Conservation (phyloP, 352 stramenopile genomes). For the Blastocystis sp. region DNA sequence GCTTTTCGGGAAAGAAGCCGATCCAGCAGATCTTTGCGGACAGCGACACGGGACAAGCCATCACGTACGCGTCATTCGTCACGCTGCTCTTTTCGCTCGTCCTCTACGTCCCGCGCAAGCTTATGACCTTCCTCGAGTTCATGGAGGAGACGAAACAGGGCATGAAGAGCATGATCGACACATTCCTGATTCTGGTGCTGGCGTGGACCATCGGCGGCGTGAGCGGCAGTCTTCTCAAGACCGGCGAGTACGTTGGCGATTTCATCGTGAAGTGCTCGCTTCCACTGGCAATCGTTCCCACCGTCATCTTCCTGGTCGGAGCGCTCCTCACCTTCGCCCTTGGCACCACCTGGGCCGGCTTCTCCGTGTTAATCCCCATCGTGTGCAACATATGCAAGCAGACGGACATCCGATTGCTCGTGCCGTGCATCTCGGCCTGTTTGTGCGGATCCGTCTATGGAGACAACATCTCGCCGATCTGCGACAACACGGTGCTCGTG, state of each 20-base stretch:
- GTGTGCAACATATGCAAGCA: conserved; percentile 77
- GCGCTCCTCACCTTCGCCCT: conserved; percentile 84
- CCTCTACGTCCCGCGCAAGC: conserved; percentile 15
- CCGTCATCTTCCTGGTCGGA: conserved; percentile 80
- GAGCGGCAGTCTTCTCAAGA: background rate
- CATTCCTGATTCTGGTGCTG: conserved; percentile 36
- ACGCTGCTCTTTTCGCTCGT: background rate
- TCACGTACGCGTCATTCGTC: background rate
- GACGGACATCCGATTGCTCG: conserved; percentile 79
- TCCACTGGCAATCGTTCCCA: conserved; percentile 78
- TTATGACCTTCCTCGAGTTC: conserved; percentile 13
- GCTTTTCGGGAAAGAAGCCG: conserved; percentile 1
- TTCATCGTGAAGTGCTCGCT: conserved; percentile 76
- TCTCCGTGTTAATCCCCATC: conserved; percentile 87
- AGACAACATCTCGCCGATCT: conserved; percentile 85
- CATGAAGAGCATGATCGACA: conserved; percentile 45
- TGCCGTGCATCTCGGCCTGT: conserved; percentile 83
- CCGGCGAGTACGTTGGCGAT: conserved; percentile 35
- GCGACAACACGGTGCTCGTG: conserved; percentile 85
- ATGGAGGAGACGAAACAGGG: conserved; percentile 20
- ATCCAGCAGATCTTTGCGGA: conserved; percentile 42
- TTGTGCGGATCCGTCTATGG: conserved; percentile 81
- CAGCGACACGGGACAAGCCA: background rate
- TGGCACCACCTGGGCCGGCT: conserved; percentile 82
- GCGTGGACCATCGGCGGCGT: conserved; percentile 47